Base-by-base conservation (phyloP, 345 rosid genomes). In the Heritiera littoralis region DNA sequence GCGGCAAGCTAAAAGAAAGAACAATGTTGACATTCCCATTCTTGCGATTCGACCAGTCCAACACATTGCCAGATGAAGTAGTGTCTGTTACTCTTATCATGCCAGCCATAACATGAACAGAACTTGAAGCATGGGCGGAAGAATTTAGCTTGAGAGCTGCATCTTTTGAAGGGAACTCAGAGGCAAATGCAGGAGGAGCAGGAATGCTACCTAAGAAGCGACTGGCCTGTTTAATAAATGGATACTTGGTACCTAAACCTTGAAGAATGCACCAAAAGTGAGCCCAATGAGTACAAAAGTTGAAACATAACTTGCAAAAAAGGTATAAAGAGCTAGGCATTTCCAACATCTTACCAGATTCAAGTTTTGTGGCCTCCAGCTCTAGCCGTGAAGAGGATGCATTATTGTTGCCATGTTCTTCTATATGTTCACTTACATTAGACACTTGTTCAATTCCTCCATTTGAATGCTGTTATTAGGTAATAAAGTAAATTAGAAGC, bases 91-190 rank as follows among this genome's bases (percentile, higher is more conserved):
- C 87, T 84, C 92, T 94, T 60, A 96, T 87, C 87, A 94, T 83
- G 70, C 94, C 94, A 66, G 97, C 94, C 56, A 90, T 92, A 59
- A 93, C 87, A 76, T 89, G 94, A 56, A 87, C 87, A 3, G 97
- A 92, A 74, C 91, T 89, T 59, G 99, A 92, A 18, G 97, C 63
- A 75, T 90, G 91, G 45, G 91, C 86, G 14, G 83, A 84, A 43
- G 91, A 74, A 77, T 91, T 87, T 74, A 91, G 75, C 61, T 71
- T 89, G 58, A 87, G 80, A 65, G 86, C 84, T 4, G 82, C 89
- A 6, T 89, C 94, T 82, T 96, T 96, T 45, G 89, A 51, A 7
- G 94, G 90, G 85, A 87, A 84, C 85, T 94, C 95, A 0, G 92
- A 90, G 52, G 94, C 92, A 85, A 86, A 85, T 45, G 94, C 91